Base-by-base conservation (phyloP, 176 grass and related monocot species). In the Bothriochloa decipiens region DNA sequence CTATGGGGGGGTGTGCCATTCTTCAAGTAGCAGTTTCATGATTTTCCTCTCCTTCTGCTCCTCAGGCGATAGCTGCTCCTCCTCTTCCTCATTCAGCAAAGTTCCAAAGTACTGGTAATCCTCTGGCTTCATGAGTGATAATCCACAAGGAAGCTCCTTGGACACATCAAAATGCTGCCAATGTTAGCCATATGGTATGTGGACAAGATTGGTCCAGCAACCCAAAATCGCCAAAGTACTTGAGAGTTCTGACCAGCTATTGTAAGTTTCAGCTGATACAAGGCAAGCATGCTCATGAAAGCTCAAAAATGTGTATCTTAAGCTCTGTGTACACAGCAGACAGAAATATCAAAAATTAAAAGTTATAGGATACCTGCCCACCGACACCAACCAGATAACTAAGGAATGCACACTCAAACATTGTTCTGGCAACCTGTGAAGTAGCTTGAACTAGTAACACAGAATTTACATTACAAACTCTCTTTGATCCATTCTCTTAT, bases 351-450 rank as follows among this genome's bases (percentile, higher is more conserved):
- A 49, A 78, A 47, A 74, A 36, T 46, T 2, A 64, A 82, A 85
- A 78, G 27, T 41, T 29, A 71, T 26, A 52, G n/a, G 82, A 58
- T 91, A 98, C 96, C 96, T 95, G 93, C 18, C 93, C 96, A 90
- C 91, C 81, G 28, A 90, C 75, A 60, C 76, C 78, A 75, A 93
- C 91, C 87, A 98, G 75, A 95, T 98, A 98, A 86, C 73, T 79
- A 29, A 98, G 89, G 65, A 98, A 98, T 87, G 93, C 85, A 83
- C 89, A 90, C 65, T 98, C 96, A 22, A 98, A 93, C 93, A 93
- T 93, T 35, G 88, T 85, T 75, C 89, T 92, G 80, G 96, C 86
- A 81, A 98, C 89, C 87, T 98, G 96, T 62, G 93, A 87, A 74
- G 72, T 92, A 62, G 90, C 91, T 72, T 93, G 91, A 85, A 95